A percentile compares a stretch with the other conserved stretches of the same genome.
Evolutionary conservation across 257 asterid genomes (phyloP).

Genomic region (Handroanthus guayacan): DNA sequence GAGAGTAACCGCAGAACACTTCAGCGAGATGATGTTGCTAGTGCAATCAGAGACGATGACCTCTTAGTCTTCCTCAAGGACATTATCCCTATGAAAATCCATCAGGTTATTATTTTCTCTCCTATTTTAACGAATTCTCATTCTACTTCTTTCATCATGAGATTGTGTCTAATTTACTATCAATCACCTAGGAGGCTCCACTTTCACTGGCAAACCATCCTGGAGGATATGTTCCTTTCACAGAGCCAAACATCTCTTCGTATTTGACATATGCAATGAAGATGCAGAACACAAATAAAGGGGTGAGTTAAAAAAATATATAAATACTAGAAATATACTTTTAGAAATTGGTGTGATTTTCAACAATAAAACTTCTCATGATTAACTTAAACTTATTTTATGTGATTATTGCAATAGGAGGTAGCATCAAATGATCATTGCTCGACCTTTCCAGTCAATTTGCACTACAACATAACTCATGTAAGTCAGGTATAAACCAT

Average conservation of each 20-base stretch:
- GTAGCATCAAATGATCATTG: not conserved
- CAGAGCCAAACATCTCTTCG: not conserved
- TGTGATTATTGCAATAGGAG: not conserved
- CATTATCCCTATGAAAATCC: slow-evolving; percentile 30
- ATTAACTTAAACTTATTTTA: not conserved
- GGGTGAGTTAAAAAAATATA: slow-evolving; percentile 5
- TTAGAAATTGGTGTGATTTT: not conserved
- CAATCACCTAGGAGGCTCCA: slow-evolving; percentile 13
- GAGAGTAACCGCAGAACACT: slow-evolving; percentile 34
- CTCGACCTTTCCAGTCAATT: slow-evolving; percentile 29
- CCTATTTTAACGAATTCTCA: too few species aligned
- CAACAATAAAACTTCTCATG: too few species aligned
- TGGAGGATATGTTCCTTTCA: slow-evolving; percentile 19
- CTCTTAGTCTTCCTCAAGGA: slow-evolving; percentile 37
- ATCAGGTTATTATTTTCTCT: slow-evolving; percentile 36
- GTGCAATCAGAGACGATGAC: slow-evolving; percentile 43
- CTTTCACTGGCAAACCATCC: not conserved
- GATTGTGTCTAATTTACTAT: not conserved
- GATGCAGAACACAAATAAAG: not conserved
- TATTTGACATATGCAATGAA: not conserved
- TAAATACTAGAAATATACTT: not conserved
- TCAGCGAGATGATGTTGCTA: slow-evolving; percentile 44
- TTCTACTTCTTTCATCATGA: not conserved
- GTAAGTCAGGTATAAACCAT: slow-evolving; percentile 13
- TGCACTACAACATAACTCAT: slow-evolving; percentile 4